A percentile compares a stretch with the other conserved stretches of the same genome.
Conservation (phyloP, 2,329 filamentous ascomycete genomes). For the Parastagonospora nodorum region DNA sequence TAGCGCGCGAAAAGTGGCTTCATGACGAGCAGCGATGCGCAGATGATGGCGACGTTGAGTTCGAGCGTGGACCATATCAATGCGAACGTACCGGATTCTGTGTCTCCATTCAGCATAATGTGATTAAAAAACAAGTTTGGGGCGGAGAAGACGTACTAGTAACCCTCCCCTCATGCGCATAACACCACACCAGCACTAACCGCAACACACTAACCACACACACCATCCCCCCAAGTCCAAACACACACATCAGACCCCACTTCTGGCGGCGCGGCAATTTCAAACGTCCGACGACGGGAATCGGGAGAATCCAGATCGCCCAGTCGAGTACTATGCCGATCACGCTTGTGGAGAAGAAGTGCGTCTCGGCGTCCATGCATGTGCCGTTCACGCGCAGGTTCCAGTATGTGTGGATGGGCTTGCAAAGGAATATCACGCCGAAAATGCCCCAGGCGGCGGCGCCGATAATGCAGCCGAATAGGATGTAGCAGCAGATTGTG, state of each 20-base stretch:
- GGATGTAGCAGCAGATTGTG: slow-evolving; percentile 15
- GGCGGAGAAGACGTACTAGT: slow-evolving; percentile 23
- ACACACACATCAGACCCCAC: slow-evolving; percentile 36
- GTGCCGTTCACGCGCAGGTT: slow-evolving; percentile 16
- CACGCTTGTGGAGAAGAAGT: slow-evolving; percentile 32
- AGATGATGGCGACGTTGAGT: slow-evolving; percentile 52
- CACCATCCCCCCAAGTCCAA: slow-evolving; percentile 45
- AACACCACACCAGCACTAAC: slow-evolving; percentile 29
- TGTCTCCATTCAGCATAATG: background rate
- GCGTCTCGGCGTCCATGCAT: slow-evolving; percentile 29
- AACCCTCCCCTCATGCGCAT: slow-evolving; percentile 19
- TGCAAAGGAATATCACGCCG: slow-evolving; percentile 36
- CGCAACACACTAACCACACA: slow-evolving; percentile 38
- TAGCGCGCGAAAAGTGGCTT: slow-evolving; percentile 47
- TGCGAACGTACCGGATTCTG: slow-evolving; percentile 46
- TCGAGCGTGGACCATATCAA: slow-evolving; percentile 50
- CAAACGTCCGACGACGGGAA: slow-evolving; percentile 35
- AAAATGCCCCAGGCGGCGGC: slow-evolving; percentile 32
- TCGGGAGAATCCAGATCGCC: slow-evolving; percentile 38
- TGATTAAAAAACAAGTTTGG: background rate
- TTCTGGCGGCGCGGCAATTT: slow-evolving; percentile 41
- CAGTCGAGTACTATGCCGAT: slow-evolving; percentile 38
- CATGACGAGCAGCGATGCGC: slow-evolving; percentile 51
- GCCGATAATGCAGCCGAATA: slow-evolving; percentile 24
- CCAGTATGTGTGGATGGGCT: slow-evolving; percentile 35